Evolutionary conservation across 306 rosid species (phyloP), one percentile per base, ranked within the genome.

Genomic region (Quercus glauca): DNA sequence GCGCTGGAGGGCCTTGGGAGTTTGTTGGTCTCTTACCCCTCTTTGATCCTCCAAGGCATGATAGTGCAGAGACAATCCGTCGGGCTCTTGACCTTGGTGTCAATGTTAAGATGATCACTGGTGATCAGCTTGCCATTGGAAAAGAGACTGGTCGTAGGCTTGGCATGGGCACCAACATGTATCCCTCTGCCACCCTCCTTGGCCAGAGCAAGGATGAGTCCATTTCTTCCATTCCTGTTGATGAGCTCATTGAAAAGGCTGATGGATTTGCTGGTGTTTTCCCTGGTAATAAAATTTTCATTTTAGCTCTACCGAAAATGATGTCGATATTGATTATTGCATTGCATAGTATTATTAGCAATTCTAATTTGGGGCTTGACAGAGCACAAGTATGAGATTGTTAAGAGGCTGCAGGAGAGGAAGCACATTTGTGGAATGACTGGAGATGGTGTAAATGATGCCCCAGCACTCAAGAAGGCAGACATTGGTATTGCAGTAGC

Each of bases 151-250:
- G 97, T 56, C 90, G 97, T n/a, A 89, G 98, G 74, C 98, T 94
- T 35, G 98, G 98, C 73, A 94, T 94, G 98, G 98, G 98, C 17
- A 94, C 97, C 74, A 94, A 94, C 87, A 94, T 94, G 98, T 94
- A 92, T 80, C 98, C 98, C 57, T 94, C 98, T 15, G 90, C 97
- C 6, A 79, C 97, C 14, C 94, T 94, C 74, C 96, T 94, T 26
- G 96, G 97, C 41, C 87, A 88, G 8, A 70, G 81, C 91, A 90
- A 83, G 77, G 98, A 94, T 13, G 86, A 83, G 33, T 37, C 89
- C 69, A 81, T 90, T 63, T 87, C 93, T n/a, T 55, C 91, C 61
- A 89, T 93, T 76, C 93, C 98, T 28, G 51, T 94, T 20, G 97
- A 92, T 71, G 98, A 94, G 53, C 96, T 94, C 75, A 92, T 94